Evolutionary conservation across 2,329 filamentous ascomycete species (phyloP).

Genomic region (Teratosphaeria zuluensis): DNA sequence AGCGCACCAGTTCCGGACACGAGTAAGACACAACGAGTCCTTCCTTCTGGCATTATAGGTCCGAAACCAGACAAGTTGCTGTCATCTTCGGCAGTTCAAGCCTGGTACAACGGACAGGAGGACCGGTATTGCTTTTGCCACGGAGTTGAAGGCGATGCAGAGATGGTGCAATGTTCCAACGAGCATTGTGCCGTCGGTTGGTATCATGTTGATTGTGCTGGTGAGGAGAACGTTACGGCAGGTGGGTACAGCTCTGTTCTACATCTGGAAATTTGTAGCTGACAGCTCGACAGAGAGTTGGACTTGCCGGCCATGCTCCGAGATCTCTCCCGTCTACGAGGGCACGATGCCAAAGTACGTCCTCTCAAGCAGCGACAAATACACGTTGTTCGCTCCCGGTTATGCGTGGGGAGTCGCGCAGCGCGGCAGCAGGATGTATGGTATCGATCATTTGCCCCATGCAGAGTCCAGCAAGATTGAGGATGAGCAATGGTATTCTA

Average conservation of each 20-base stretch:
- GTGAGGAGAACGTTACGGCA: not conserved
- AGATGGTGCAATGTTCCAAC: constrained; percentile 1
- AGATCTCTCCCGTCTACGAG: not conserved
- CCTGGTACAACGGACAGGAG: not conserved
- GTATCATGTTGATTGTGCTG: constrained; percentile 1
- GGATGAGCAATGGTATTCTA: not conserved
- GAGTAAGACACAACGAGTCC: not conserved
- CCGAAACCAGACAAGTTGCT: not conserved
- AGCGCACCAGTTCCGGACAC: not conserved
- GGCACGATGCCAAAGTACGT: not conserved
- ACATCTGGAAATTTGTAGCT: not conserved
- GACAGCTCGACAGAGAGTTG: not conserved
- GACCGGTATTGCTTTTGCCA: not conserved
- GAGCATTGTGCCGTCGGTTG: not conserved
- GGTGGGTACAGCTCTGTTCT: not conserved
- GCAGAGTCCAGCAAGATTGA: not conserved
- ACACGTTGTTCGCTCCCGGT: not conserved
- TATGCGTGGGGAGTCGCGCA: not conserved
- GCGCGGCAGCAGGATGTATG: not conserved
- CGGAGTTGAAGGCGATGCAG: not conserved
- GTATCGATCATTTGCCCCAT: not conserved
- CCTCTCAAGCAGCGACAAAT: not conserved
- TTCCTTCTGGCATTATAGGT: not conserved
- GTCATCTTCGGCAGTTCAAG: not conserved
- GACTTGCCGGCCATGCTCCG: not conserved